Base-by-base conservation (phyloP, 805 yeast genomes). In the Brettanomyces custersianus region DNA sequence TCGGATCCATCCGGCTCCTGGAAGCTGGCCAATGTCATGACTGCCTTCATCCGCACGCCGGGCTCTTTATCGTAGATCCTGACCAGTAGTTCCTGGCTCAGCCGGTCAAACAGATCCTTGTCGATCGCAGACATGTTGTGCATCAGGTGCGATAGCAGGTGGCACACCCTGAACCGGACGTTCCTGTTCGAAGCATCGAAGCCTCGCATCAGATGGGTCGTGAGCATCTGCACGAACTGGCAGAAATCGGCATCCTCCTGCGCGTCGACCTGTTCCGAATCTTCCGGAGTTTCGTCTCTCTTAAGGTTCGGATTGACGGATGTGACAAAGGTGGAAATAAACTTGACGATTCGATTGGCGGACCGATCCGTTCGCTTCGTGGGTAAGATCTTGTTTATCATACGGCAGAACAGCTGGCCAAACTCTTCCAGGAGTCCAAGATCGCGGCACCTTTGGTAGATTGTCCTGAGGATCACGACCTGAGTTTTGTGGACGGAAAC, bases 161-260 rank as follows among this genome's bases (percentile, higher is more conserved):
- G 95, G 26, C 82, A 79, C 7, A 77, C 81, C 41, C 96, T 66
- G 55, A 70, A 87, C 33, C 98, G 62, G 2, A 90, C 96, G 39
- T 69, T 72, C 48, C 73, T 77, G 51, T 83, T 81, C 45, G 72
- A 72, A 10, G 95, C 81, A 42, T 79, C 84, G 1, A 82, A 66
- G 1, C 96, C 96, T 40, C 77, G 66, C n/a, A 82, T 56, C 25
- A 87, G 58, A 54, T 83, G 90, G 16, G 72, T 65, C 2, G 85
- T 67, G 20, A 86, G 54, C 38, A 59, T 61, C 38, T 76, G 77
- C 10, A 80, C 68, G 48, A 86, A 82, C 16, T 66, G 59, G 2
- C 72, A 52, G 31, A 71, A 66, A 28, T 44, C 36, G n/a, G 15
- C 35, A n/a, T 62, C 68, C 11, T 56, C 61, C 4, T 48, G 55